Evolutionary conservation across 1,139 yeast species (phyloP).

Genomic region (Yamadazyma mexicana): DNA sequence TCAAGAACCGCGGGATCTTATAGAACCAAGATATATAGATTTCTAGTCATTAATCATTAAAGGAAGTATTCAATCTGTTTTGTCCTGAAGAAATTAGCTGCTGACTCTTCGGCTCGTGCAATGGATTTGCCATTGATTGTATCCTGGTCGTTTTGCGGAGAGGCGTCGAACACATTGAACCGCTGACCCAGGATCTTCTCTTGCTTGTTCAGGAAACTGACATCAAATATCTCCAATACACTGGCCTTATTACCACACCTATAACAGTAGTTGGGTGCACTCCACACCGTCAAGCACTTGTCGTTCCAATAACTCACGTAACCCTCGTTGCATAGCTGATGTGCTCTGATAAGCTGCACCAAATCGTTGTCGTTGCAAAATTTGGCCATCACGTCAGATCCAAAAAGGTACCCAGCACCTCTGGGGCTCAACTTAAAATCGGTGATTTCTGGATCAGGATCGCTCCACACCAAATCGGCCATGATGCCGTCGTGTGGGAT

Average conservation of each 20-base stretch:
- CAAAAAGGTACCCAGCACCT: conserved; percentile 98
- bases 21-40: neutral
- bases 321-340: conserved; percentile 95
- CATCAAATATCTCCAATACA: conserved; percentile 67
- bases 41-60: conserved; percentile 1
- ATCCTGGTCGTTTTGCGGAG: conserved; percentile 76
- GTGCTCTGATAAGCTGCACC: conserved; percentile 87
- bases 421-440: conserved; percentile 90
- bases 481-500: conserved; percentile 98
- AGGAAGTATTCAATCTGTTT: conserved; percentile 68
- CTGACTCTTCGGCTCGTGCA: conserved; percentile 25
- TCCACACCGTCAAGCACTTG: conserved; percentile 93
- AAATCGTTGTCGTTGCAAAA: conserved; percentile 77
- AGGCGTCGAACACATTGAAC: conserved; percentile 95
- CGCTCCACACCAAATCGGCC: conserved; percentile 99
- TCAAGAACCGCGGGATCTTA: no score
- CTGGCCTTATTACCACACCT: conserved; percentile 97
- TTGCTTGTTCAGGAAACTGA: conserved; percentile 26
- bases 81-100: conserved; percentile 18
- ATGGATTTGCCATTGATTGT: conserved; percentile 43
- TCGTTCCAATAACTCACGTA: conserved; percentile 91
- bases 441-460: conserved; percentile 84
- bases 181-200: conserved; percentile 45
- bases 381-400: conserved; percentile 84
- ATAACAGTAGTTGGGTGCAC: conserved; percentile 97